Conservation (phyloP, 2,329 filamentous ascomycete species). For the Aspergillus intermedius region DNA sequence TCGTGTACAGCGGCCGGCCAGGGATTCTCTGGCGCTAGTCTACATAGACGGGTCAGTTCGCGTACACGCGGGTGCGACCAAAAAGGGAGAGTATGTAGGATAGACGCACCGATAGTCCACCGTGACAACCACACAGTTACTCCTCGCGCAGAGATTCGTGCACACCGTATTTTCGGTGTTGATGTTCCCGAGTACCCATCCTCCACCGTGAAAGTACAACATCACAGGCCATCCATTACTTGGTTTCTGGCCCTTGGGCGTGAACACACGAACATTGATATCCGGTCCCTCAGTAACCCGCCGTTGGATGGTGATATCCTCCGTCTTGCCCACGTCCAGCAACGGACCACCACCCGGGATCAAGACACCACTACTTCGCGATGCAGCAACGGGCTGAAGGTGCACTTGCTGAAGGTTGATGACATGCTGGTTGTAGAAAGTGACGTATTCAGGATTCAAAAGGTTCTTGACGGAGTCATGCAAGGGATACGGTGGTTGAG, state of each 20-base stretch:
- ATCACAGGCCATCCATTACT: slow-evolving; percentile 49
- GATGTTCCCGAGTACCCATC: slow-evolving; percentile 54
- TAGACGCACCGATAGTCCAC: slow-evolving; percentile 48
- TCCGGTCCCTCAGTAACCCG: slow-evolving; percentile 43
- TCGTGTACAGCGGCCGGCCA: slow-evolving; percentile 54
- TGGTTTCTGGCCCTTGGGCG: slow-evolving; percentile 41
- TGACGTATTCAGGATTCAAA: slow-evolving; percentile 47
- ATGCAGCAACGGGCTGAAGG: slow-evolving; percentile 47
- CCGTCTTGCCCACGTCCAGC: slow-evolving; percentile 42
- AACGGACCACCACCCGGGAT: slow-evolving; percentile 48
- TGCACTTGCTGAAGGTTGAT: slow-evolving; percentile 50
- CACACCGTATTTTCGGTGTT: slow-evolving; percentile 54
- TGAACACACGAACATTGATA: slow-evolving; percentile 47
- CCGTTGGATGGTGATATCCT: slow-evolving; percentile 41
- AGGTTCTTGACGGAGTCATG: slow-evolving; percentile 42
- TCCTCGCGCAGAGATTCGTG: slow-evolving; percentile 48
- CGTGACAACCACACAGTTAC: slow-evolving; percentile 48
- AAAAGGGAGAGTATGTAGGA: not conserved
- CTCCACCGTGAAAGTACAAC: slow-evolving; percentile 54
- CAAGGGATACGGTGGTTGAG: slow-evolving; percentile 41
- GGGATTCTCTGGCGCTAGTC: slow-evolving; percentile 52
- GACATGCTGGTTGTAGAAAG: slow-evolving; percentile 49
- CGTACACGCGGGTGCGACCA: not conserved
- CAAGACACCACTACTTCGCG: slow-evolving; percentile 46
- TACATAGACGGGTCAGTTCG: slow-evolving; percentile 12